Base-by-base conservation (phyloP, 116 monocot species). In the Dioscorea cayenensis region DNA sequence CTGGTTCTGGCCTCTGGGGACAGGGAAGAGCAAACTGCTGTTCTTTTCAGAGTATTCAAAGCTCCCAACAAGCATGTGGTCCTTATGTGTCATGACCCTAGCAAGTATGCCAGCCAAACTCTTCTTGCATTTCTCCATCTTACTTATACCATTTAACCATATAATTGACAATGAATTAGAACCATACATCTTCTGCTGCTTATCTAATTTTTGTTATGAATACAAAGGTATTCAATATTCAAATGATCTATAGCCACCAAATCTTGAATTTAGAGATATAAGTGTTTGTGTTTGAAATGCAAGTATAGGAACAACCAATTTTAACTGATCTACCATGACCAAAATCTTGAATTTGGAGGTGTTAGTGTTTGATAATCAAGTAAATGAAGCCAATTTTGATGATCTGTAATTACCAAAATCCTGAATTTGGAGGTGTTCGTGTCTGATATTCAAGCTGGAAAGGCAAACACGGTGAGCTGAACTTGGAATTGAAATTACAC, bases 1-100 rank as follows among this genome's bases (percentile, higher is more conserved):
- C 60, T 81, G 18, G 83, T 87, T 12, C 63, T 92, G 52, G 83
- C 92, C 22, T 83, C 92, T 7, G 66, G 20, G 0, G 66, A 83
- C 59, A 20, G 72, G 35, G 63, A 59, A 37, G 87, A 92, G 51
- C 38, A 71, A 12, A 95, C 89, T 43, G 79, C 85, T 6, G 85
- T 95, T 7, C 89, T 84, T 76, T 95, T 95, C 71, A 75, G 84
- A 49, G 72, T 95, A 0, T 95, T 85, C 78, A 85, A 78, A 51
- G 50, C 63, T 14, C 14, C 60, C 0, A n/a, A 48, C 52, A 85
- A 73, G 64, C 73, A 77, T 59, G 71, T 78, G 28, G 74, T 82
- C 9, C 87, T 95, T 51, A 86, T 91, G 91, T 95, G 95, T 77
- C 77, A 82, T 61, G 95, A 91, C 32, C 72, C 79, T 4, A 81